Evolutionary conservation across 306 rosid genomes (phyloP).

Genomic region (Inga leiocalycina): DNA sequence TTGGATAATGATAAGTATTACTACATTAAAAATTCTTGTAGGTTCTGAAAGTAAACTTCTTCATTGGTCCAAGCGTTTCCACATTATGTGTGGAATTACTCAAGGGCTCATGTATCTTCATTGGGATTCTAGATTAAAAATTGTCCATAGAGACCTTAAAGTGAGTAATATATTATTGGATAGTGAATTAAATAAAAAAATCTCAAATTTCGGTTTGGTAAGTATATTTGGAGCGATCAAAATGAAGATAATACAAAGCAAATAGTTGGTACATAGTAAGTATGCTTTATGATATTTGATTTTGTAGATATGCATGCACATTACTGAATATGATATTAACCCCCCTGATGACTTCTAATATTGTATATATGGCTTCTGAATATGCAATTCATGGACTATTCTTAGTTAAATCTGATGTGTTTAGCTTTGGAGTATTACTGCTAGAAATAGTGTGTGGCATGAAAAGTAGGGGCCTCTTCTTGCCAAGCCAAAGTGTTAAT

Average conservation of each 20-base stretch:
- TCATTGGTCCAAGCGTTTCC: neutral
- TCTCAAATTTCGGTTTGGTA: no score
- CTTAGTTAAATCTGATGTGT: neutral
- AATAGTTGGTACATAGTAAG: neutral
- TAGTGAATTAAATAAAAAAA: neutral
- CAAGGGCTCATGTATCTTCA: neutral
- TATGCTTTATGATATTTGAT: no score
- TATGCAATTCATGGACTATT: neutral
- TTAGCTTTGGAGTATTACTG: slow-evolving; percentile 19
- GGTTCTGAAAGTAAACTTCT: neutral
- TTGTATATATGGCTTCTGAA: slow-evolving; percentile 6
- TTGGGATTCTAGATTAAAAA: neutral
- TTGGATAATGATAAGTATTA: neutral
- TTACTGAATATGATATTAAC: neutral
- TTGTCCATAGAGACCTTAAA: neutral
- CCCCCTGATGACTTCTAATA: neutral
- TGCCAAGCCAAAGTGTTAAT: neutral
- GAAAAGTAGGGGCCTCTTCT: neutral
- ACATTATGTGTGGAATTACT: neutral
- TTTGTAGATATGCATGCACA: neutral
- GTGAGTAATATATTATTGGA: neutral
- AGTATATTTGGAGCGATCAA: neutral
- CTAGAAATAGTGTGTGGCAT: slow-evolving; percentile 22
- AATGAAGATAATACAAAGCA: neutral
- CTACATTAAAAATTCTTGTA: neutral